Conservation (phyloP, 1,284 basidiomycete species). For the Pholiota adiposa region DNA sequence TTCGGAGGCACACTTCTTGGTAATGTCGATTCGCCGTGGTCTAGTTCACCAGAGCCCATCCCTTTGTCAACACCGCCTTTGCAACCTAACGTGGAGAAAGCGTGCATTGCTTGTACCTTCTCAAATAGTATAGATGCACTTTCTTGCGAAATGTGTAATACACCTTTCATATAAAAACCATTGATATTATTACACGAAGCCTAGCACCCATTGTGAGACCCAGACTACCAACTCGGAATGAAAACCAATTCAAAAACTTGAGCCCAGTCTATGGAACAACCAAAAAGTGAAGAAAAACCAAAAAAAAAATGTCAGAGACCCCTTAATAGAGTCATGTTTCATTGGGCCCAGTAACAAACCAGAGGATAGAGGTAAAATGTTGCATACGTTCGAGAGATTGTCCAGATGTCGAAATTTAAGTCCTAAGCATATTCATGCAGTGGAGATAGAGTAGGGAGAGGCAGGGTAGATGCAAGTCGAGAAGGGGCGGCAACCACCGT, state of each 20-base stretch:
- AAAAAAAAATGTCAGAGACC: conserved; percentile 15
- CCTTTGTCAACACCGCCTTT: conserved; percentile 16
- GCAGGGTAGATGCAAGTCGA: conserved; percentile 25
- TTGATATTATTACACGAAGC: conserved; percentile 31
- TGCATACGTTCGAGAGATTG: conserved; percentile 1
- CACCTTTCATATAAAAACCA: conserved; percentile 31
- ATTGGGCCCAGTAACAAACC: conserved; percentile 21
- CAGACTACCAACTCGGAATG: conserved; percentile 13
- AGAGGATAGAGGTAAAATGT: conserved; percentile 7
- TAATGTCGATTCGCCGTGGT: conserved; percentile 33
- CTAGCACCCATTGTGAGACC: conserved; percentile 20
- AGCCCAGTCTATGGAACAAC: conserved; percentile 20
- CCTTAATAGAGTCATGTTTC: conserved; percentile 23
- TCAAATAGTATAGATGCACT: conserved; percentile 38
- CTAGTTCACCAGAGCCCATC: conserved; percentile 33
- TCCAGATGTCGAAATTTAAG: not conserved
- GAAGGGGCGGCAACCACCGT: conserved; percentile 20
- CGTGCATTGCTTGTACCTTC: conserved; percentile 49
- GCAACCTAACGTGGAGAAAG: conserved; percentile 32
- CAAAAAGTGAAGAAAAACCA: conserved; percentile 14
- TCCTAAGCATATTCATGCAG: conserved; percentile 46
- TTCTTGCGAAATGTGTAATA: conserved; percentile 48
- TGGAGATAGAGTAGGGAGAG: conserved; percentile 37
- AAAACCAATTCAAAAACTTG: conserved; percentile 9
- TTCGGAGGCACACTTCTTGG: conserved; percentile 77